Conservation (phyloP, 257 asterid species). For the Osmanthus fragrans region DNA sequence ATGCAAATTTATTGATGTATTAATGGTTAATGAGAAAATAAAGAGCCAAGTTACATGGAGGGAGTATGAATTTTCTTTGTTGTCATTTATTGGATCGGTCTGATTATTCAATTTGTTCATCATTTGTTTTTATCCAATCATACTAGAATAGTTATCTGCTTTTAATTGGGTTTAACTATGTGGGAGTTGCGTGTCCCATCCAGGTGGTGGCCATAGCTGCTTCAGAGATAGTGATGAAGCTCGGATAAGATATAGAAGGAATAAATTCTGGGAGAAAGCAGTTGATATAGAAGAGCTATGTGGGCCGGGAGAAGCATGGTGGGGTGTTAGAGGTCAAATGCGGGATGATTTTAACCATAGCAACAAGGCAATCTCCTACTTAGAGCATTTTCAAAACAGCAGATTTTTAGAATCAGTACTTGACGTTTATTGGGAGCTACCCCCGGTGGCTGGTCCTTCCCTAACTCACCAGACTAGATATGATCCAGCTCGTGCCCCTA, state of each 20-base stretch:
- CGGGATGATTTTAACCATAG: constrained; percentile 94
- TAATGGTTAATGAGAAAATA: neutral
- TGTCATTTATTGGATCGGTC: neutral
- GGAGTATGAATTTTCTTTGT: neutral
- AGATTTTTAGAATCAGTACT: constrained; percentile 85
- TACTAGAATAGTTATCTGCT: constrained; percentile 3
- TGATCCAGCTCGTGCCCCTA: constrained; percentile 82
- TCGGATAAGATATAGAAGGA: constrained; percentile 68
- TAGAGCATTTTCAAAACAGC: constrained; percentile 79
- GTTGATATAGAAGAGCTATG: constrained; percentile 81
- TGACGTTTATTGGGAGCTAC: constrained; percentile 93
- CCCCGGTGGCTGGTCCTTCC: constrained; percentile 97
- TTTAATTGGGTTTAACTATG: neutral
- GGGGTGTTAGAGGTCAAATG: constrained; percentile 95
- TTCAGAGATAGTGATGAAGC: constrained; percentile 91
- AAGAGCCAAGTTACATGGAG: neutral
- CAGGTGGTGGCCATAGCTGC: constrained; percentile 99
- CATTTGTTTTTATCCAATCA: neutral
- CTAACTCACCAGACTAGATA: constrained; percentile 94
- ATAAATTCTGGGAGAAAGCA: constrained; percentile 91
- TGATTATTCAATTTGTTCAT: constrained; percentile 1
- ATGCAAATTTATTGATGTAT: neutral
- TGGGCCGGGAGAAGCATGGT: constrained; percentile 95
- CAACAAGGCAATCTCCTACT: constrained; percentile 61
- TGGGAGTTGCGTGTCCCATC: neutral